A percentile compares a stretch with the other conserved stretches of the same genome.
Evolutionary conservation across 2,329 filamentous ascomycete genomes (phyloP).

Genomic region (Cordyceps fumosorosea): DNA sequence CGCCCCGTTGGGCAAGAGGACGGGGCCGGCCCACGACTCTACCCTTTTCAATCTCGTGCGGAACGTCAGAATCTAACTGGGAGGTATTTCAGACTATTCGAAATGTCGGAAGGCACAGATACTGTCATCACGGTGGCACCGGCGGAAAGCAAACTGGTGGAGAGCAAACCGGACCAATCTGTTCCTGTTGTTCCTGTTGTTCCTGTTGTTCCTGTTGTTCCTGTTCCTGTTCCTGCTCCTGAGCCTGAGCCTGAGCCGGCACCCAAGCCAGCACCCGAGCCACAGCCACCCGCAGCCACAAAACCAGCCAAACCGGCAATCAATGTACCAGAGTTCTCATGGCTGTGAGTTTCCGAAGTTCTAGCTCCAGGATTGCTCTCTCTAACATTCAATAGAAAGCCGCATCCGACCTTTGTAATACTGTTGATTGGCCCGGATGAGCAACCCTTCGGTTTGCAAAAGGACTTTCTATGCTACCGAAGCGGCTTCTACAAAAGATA

Average conservation of each 20-base stretch:
- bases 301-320: background rate
- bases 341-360: slow-evolving; percentile 25
- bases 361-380: background rate
- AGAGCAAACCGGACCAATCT: background rate
- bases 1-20: background rate
- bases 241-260: background rate
- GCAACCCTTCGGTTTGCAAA: slow-evolving; percentile 50
- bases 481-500: slow-evolving; percentile 41
- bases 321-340: slow-evolving; percentile 25
- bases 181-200: background rate
- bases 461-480: slow-evolving; percentile 49
- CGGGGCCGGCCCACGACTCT: too few relatives aligned
- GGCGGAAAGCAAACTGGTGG: background rate
- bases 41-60: background rate
- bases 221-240: background rate
- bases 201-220: background rate
- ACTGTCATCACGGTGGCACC: background rate
- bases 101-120: background rate
- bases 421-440: slow-evolving; percentile 47
- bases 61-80: background rate
- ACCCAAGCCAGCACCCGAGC: background rate
- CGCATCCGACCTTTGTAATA: slow-evolving; percentile 50
- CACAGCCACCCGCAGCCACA: background rate
- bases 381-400: slow-evolving; percentile 31
- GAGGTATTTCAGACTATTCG: background rate